Conservation (phyloP, 352 stramenopile genomes). For the Phytophthora fragariaefolia region DNA sequence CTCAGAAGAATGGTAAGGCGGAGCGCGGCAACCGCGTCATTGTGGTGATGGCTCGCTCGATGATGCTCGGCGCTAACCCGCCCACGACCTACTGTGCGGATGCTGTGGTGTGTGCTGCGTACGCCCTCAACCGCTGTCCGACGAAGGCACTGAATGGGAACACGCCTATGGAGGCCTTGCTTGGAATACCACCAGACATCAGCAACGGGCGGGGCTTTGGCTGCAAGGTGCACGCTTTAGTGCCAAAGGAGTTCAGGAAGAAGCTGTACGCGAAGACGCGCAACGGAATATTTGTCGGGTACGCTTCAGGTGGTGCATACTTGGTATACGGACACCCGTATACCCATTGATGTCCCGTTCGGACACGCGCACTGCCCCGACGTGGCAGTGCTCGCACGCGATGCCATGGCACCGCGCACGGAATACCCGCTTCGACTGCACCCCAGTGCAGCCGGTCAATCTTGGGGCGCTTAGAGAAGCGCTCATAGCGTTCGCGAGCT, state of each 20-base stretch:
- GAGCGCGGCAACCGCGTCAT: not conserved
- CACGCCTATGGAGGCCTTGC: not conserved
- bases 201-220: not conserved
- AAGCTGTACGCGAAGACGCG: not conserved
- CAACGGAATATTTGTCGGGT: not conserved
- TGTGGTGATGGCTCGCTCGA: not conserved
- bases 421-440: too few relatives aligned
- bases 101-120: not conserved
- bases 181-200: not conserved
- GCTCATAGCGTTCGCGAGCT: too few relatives aligned
- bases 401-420: too few relatives aligned
- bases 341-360: too few relatives aligned
- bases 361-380: too few relatives aligned
- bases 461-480: too few relatives aligned
- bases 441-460: too few relatives aligned
- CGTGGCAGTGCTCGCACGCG: too few relatives aligned
- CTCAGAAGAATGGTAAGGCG: not conserved
- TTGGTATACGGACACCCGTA: too few relatives aligned
- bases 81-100: not conserved
- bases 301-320: not conserved
- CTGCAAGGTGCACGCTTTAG: not conserved
- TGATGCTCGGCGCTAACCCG: not conserved
- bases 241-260: not conserved
- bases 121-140: not conserved
- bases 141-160: not conserved